Percentiles rank a stretch among this genome's conserved stretches.
These are phyloP conservation scores for Alternaria sp. DNA, from an alignment of 2,329 filamentous ascomycete genomes.

Conservation along the genomic window DNA sequence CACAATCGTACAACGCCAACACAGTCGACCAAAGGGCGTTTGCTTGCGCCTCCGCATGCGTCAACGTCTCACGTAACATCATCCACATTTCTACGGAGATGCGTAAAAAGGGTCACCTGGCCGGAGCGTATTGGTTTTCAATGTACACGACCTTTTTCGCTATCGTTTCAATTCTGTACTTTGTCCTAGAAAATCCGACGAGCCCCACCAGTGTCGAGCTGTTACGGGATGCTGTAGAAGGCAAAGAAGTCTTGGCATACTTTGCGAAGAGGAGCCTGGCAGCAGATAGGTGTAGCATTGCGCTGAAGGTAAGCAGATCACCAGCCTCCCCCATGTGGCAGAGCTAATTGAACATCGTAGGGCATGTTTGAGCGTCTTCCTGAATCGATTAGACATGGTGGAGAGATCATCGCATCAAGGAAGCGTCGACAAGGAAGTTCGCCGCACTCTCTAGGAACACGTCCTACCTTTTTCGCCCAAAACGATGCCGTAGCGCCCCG, in stretches of 20 bases:
- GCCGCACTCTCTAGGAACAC: constrained; percentile 40
- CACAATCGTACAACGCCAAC: constrained; percentile 62
- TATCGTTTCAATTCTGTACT: constrained; percentile 80
- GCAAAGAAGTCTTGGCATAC: constrained; percentile 80
- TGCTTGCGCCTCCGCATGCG: constrained; percentile 73
- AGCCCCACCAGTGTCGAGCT: constrained; percentile 79
- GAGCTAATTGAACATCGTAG: constrained; percentile 55
- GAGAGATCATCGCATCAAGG: constrained; percentile 42
- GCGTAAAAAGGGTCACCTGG: constrained; percentile 75
- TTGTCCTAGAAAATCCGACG: constrained; percentile 80
- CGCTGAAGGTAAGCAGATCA: constrained; percentile 70
- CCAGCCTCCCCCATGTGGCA: background rate
- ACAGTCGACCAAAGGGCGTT: constrained; percentile 78
- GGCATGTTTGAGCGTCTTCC: constrained; percentile 85
- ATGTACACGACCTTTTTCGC: constrained; percentile 86
- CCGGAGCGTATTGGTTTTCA: constrained; percentile 86
- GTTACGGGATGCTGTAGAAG: constrained; percentile 82
- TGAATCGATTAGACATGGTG: constrained; percentile 66
- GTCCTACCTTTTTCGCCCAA: constrained; percentile 37
- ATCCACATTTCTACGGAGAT: constrained; percentile 82
- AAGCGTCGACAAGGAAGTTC: constrained; percentile 53
- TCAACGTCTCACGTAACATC: constrained; percentile 74
- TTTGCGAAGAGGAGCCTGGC: constrained; percentile 86
- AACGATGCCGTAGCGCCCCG: constrained; percentile 37
- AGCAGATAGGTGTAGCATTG: constrained; percentile 82